These are phyloP conservation scores for Saussurea involucrata DNA, from an alignment of 129 eudicot species.

Conservation along the genomic window DNA sequence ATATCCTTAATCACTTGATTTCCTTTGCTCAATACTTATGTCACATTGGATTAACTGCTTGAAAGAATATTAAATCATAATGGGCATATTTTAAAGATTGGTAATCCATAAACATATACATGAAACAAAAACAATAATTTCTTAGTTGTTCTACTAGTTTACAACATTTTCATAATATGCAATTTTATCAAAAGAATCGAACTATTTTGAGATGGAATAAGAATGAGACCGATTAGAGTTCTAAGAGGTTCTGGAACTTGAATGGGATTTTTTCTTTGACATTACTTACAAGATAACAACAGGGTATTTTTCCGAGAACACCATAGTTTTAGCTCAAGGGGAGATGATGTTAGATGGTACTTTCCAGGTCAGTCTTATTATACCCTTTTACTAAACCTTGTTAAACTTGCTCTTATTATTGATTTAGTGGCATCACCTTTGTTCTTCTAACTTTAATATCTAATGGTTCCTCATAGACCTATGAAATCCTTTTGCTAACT, in stretches of 20 bases:
- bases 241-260: no score
- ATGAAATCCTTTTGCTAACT: background rate
- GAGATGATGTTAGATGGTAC: constrained; percentile 77
- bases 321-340: constrained; percentile 96
- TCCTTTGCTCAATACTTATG: background rate
- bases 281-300: constrained; percentile 73
- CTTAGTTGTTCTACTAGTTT: background rate
- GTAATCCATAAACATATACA: background rate
- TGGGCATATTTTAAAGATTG: background rate
- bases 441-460: background rate
- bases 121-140: background rate
- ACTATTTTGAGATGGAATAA: background rate
- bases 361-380: constrained; percentile 60
- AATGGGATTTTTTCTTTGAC: constrained; percentile 46
- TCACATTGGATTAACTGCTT: background rate
- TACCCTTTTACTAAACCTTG: background rate
- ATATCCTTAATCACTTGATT: constrained; percentile 63
- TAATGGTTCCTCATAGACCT: background rate
- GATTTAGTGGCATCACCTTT: background rate
- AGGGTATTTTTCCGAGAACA: constrained; percentile 87
- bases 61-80: background rate
- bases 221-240: no score
- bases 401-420: background rate
- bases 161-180: background rate
- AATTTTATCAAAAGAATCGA: background rate